A percentile compares a stretch with the other conserved stretches of the same genome.
Conservation (phyloP, 768 basidiomycete species). For the Russula olivacea region DNA sequence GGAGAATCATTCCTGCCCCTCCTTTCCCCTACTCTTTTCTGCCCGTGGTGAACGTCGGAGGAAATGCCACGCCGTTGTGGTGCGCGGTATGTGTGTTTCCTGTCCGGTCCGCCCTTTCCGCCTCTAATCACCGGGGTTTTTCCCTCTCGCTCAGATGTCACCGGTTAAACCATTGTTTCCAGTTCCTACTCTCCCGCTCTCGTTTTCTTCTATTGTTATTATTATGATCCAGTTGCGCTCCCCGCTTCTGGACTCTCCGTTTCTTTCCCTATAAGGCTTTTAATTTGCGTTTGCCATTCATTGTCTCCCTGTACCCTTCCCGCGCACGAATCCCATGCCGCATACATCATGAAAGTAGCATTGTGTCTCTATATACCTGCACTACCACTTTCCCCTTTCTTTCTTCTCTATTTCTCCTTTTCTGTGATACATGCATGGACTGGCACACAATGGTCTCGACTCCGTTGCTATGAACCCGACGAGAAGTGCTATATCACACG, state of each 20-base stretch:
- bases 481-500: conserved; percentile 10
- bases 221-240: conserved; percentile 14
- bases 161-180: neutral
- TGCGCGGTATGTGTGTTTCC: conserved; percentile 1
- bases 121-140: neutral
- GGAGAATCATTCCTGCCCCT: neutral
- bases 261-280: conserved; percentile 3
- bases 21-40: neutral
- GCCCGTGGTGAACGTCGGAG: conserved; percentile 2
- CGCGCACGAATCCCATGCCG: conserved; percentile 16
- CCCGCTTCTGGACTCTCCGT: conserved; percentile 13
- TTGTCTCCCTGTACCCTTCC: conserved; percentile 13
- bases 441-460: neutral
- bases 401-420: neutral
- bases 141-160: neutral
- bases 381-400: neutral
- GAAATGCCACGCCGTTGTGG: neutral
- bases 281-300: conserved; percentile 5
- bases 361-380: conserved; percentile 21
- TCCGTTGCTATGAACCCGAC: conserved; percentile 11
- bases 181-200: neutral
- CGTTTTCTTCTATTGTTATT: conserved; percentile 24
- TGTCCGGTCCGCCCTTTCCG: neutral
- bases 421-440: conserved; percentile 16
- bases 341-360: conserved; percentile 20